A percentile compares a stretch with the other conserved stretches of the same genome.
These are phyloP conservation scores for Huntiella abstrusa DNA, from an alignment of 2,329 filamentous ascomycete species.

Conservation along the genomic window DNA sequence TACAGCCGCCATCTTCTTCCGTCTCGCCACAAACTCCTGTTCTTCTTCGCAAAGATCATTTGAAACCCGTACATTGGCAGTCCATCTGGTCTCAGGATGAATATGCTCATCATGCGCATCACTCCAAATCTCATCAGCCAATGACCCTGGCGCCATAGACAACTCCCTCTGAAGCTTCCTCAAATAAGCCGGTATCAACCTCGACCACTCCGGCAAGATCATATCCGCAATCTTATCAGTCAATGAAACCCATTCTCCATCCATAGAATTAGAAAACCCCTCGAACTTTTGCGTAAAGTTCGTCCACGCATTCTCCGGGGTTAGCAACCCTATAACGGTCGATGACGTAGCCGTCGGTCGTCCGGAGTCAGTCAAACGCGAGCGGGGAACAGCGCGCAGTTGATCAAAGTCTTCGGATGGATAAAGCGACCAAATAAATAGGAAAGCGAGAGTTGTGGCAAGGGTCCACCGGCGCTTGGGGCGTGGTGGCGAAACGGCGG, in stretches of 20 bases:
- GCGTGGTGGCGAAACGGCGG: background rate
- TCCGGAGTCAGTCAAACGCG: background rate
- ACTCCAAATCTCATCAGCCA: constrained; percentile 84
- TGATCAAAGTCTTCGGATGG: constrained; percentile 23
- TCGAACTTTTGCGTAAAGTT: constrained; percentile 29
- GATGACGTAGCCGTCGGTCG: constrained; percentile 1
- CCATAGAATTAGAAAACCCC: constrained; percentile 33
- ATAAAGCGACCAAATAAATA: constrained; percentile 26
- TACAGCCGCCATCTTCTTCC: constrained; percentile 47
- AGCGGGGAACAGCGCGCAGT: constrained; percentile 1
- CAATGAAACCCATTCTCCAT: constrained; percentile 34
- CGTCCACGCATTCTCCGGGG: constrained; percentile 24
- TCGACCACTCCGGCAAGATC: constrained; percentile 70
- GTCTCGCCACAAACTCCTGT: constrained; percentile 48
- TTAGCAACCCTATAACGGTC: constrained; percentile 6
- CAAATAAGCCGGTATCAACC: constrained; percentile 53
- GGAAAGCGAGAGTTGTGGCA: constrained; percentile 12
- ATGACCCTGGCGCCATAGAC: constrained; percentile 67
- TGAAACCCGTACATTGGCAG: constrained; percentile 68
- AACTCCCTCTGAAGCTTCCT: constrained; percentile 74
- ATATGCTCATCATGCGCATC: constrained; percentile 69
- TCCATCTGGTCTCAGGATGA: constrained; percentile 73
- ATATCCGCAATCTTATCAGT: constrained; percentile 45
- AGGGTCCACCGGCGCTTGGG: background rate
- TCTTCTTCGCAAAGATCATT: constrained; percentile 69